Evolutionary conservation across 2,329 filamentous ascomycete genomes (phyloP).

Genomic region (Botrytis fragariae): DNA sequence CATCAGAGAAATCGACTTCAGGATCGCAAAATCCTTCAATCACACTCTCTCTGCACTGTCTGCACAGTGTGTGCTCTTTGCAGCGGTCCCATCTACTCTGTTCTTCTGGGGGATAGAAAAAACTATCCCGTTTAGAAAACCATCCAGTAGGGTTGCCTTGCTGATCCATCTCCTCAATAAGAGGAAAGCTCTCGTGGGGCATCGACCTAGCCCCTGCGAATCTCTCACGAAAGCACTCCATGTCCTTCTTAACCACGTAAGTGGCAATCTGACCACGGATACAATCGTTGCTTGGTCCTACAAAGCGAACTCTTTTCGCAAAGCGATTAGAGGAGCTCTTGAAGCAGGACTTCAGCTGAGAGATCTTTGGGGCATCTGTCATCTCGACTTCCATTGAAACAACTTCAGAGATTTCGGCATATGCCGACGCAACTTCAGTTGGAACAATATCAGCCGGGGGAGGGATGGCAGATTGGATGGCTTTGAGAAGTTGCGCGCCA

Average conservation of each 20-base stretch:
- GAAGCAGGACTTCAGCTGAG: slow-evolving; percentile 17
- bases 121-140: slow-evolving; percentile 1
- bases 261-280: not conserved
- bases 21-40: slow-evolving; percentile 5
- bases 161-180: not conserved
- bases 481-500: slow-evolving; percentile 12
- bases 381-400: slow-evolving; percentile 10
- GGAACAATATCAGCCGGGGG: not conserved
- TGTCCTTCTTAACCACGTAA: not conserved
- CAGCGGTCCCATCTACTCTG: not conserved
- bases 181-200: not conserved
- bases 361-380: not conserved
- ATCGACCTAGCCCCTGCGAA: not conserved
- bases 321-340: slow-evolving; percentile 4
- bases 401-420: slow-evolving; percentile 12
- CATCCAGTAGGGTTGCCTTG: slow-evolving; percentile 9
- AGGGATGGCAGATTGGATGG: not conserved
- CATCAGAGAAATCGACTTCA: not conserved
- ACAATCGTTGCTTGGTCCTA: slow-evolving; percentile 3
- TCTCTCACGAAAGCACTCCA: not conserved
- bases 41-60: not conserved
- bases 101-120: not conserved
- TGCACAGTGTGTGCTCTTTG: not conserved
- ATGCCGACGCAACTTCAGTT: slow-evolving; percentile 7
- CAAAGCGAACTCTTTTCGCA: slow-evolving; percentile 14